Base-by-base conservation (phyloP, 2,329 filamentous ascomycete genomes). In the Aspergillus pseudoglaucus region DNA sequence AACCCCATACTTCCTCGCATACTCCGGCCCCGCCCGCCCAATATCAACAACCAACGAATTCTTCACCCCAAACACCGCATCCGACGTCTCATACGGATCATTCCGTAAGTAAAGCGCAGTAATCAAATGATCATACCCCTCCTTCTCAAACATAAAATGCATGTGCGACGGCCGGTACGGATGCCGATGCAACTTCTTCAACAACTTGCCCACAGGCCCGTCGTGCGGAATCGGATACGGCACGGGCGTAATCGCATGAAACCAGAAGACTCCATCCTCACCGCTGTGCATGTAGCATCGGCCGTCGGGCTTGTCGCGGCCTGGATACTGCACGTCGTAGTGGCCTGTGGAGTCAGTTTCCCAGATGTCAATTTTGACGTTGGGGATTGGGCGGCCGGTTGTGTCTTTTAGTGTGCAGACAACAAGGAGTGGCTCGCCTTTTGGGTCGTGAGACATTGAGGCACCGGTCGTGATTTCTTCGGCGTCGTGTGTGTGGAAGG, bases 141-240 rank as follows among this genome's bases (percentile, higher is more conserved):
- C 67, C 73, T 88, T 90, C 63, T 84, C 81, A 70, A 95, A 90
- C 87, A 94, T 93, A 60, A 93, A 93, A 67, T 93, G 88, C 75
- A 91, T 80, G 66, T 93, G 88, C 17, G 83, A 80, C 1, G 88
- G 88, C 45, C 88, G 72, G 72, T 82, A 90, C 47, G 82, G 82
- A 70, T 93, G 88, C n/a, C 88, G 74, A n/a, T 78, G 76, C 58
- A 93, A 63, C 59, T 71, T 66, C 62, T 73, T 70, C 58, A 93
- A 69, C 56, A 93, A 64, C 67, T 82, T 80, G 0, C 88, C 90
- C 1, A 95, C 88, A 0, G 90, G 89, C 7, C 87, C 88, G 67
- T 95, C 88, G 58, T 88, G 77, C 1, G 88, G 88, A 59, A 94
- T 93, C 0, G 87, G 85, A 68, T 95, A 95, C 46, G 85, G 83